phyloP scores from a whole-genome alignment of 495 filamentous ascomycete species.

The Trichoderma asperelloides region DNA sequence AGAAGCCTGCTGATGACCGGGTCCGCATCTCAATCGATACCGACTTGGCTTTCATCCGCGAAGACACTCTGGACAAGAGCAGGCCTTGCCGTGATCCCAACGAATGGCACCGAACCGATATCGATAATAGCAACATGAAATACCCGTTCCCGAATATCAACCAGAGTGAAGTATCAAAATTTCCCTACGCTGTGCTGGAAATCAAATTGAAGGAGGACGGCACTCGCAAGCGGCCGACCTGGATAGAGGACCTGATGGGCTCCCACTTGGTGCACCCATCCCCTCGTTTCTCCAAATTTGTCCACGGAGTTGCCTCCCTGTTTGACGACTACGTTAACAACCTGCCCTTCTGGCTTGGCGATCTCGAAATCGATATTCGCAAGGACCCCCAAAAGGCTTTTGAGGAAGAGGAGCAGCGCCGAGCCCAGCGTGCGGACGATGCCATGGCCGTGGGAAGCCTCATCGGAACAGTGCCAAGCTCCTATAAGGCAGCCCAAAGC shows the following conservation, averaged over 20 bases:
- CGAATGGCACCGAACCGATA: constrained; percentile 85
- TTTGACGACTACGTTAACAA: constrained; percentile 96
- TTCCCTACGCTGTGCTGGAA: constrained; percentile 85
- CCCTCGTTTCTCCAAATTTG: constrained; percentile 91
- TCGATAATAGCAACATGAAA: constrained; percentile 72
- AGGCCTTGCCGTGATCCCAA: constrained; percentile 80
- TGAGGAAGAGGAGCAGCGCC: constrained; percentile 77
- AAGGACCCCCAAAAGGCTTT: constrained; percentile 87
- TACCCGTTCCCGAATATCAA: constrained; percentile 79
- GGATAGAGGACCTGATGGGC: constrained; percentile 82
- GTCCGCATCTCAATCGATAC: constrained; percentile 91
- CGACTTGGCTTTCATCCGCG: constrained; percentile 82
- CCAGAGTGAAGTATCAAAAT: constrained; percentile 84
- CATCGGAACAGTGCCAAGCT: constrained; percentile 40
- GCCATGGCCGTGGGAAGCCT: constrained; percentile 86
- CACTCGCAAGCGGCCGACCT: constrained; percentile 60
- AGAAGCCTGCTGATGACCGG: constrained; percentile 86
- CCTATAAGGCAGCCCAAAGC: constrained; percentile 48
- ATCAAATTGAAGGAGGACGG: constrained; percentile 77
- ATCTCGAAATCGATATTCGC: constrained; percentile 84
- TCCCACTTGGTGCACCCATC: constrained; percentile 87
- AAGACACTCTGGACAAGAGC: constrained; percentile 75
- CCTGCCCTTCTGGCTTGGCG: constrained; percentile 90
- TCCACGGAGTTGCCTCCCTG: constrained; percentile 80
- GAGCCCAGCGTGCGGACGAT: constrained; percentile 70